Evolutionary conservation across 208 protist species (phyloP), one percentile per base, ranked within the genome.

Genomic region (Polymyxa betae): DNA sequence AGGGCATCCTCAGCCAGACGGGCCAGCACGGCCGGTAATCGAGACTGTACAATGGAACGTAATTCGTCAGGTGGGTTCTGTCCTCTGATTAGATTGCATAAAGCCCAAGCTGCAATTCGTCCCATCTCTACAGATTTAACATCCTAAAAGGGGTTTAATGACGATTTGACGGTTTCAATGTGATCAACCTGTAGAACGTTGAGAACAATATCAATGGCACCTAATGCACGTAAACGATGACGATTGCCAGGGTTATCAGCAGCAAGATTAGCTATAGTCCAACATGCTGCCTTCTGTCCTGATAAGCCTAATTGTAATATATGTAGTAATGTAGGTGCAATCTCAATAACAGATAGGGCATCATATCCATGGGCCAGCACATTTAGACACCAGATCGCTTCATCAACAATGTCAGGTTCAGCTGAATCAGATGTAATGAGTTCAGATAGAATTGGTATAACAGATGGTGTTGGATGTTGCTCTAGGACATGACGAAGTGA

Each of bases 261-360:
- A 20, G 72, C 72, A 5, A 82, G n/a, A 82, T 82, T 82, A 35
- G 72, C 72, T 20, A 82, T 82, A 5, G 72, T 82, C 72, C 72
- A 82, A 43, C 16, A 5, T 35, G 72, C 72, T 16, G 72, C 72
- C 35, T 5, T 82, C 5, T 16, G 5, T 38, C 72, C 72, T 38
- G 72, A n/a, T 43, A 82, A 82, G 35, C 40, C 16, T 5, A 5
- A 38, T n/a, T 38, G 16, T n/a, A 82, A 43, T 5, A 5, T 5
- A 82, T 82, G 72, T 40, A 82, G 72, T 5, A 82, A n/a, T 5
- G 35, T 82, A 35, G 72, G 72, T 20, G 72, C 72, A n/a, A 82
- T 20, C 12, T 82, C 72, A 35, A 82, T n/a, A 43, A 82, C 35
- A 35, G 40, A 35, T 20, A 82, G 5, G 10, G 72, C 72, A 43